Percentiles rank a stretch among this genome's conserved stretches.
phyloP scores from a whole-genome alignment of 495 filamentous ascomycete species.

The Coniosporium apollinis region DNA sequence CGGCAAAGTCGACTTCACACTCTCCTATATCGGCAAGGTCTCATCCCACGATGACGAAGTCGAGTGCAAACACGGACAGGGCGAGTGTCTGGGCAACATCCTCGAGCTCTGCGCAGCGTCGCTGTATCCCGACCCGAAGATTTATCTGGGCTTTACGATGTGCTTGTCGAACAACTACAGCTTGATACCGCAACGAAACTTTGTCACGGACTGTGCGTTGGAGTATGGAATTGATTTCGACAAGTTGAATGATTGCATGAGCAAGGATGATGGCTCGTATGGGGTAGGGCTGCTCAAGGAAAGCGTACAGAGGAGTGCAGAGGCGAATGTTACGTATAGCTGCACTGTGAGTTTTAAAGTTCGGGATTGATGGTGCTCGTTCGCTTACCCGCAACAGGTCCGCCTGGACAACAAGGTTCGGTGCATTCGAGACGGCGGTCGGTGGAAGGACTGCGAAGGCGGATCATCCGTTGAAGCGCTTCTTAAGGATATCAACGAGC shows the following conservation, averaged over 20 bases:
- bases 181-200: conserved; percentile 51
- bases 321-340: conserved; percentile 58
- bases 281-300: conserved; percentile 51
- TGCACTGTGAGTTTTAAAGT: conserved; percentile 62
- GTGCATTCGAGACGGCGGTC: conserved; percentile 65
- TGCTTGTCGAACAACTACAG: conserved; percentile 60
- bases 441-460: conserved; percentile 64
- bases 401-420: conserved; percentile 59
- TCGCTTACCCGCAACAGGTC: conserved; percentile 7
- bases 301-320: conserved; percentile 52
- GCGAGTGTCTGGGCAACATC: conserved; percentile 88
- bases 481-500: conserved; percentile 51
- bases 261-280: conserved; percentile 44
- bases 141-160: conserved; percentile 77
- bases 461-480: conserved; percentile 57
- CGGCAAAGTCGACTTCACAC: conserved; percentile 74
- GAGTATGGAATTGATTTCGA: conserved; percentile 80
- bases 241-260: conserved; percentile 61
- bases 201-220: conserved; percentile 71
- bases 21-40: conserved; percentile 66
- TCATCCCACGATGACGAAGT: conserved; percentile 41
- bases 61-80: conserved; percentile 72
- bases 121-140: conserved; percentile 66
- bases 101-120: conserved; percentile 76
- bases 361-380: too few relatives aligned